phyloP scores from a whole-genome alignment of 257 asterid species.

The Capsicum chinense region DNA sequence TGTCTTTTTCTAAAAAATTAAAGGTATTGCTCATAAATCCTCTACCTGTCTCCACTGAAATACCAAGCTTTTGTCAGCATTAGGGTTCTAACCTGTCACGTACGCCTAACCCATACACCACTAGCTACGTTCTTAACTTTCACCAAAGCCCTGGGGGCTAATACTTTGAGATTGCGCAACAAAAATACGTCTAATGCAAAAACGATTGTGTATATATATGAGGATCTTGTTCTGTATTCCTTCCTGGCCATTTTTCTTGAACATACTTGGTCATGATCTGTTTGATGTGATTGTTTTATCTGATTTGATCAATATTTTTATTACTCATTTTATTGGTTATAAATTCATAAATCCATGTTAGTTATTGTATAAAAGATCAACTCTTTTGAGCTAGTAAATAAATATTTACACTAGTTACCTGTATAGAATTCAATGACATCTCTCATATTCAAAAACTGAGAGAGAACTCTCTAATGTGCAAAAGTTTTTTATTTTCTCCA shows the following conservation, averaged over 20 bases:
- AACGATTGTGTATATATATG: neutral
- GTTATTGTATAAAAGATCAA: neutral
- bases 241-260: neutral
- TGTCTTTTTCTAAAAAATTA: neutral
- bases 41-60: neutral
- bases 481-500: slow-evolving; percentile 39
- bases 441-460: neutral
- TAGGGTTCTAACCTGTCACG: neutral
- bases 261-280: neutral
- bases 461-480: slow-evolving; percentile 20
- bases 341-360: neutral
- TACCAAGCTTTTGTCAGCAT: neutral
- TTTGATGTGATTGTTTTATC: neutral
- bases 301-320: neutral
- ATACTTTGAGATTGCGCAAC: neutral
- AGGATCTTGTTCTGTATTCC: neutral
- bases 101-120: neutral
- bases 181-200: neutral
- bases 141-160: neutral
- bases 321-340: neutral
- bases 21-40: neutral
- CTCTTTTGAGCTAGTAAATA: neutral
- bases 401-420: neutral
- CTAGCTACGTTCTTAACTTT: neutral
- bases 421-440: neutral